These are phyloP conservation scores for Penicillium occitanis DNA, from an alignment of 2,329 filamentous ascomycete species.

Conservation along the genomic window DNA sequence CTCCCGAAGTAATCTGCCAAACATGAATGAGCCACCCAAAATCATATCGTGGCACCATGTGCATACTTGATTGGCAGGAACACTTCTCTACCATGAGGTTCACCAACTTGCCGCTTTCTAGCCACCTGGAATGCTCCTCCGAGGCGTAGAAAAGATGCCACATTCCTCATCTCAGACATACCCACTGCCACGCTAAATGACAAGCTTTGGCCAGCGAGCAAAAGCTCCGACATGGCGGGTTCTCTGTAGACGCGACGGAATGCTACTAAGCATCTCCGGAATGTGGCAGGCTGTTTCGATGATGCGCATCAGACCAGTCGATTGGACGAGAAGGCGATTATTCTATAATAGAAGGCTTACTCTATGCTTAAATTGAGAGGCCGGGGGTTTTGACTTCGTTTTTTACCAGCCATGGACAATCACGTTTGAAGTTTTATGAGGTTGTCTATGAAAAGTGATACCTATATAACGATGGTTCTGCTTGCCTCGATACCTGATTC, in stretches of 20 bases:
- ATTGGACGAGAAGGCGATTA: neutral
- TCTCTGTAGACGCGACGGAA: conserved; percentile 18
- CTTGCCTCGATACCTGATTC: neutral
- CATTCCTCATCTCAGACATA: neutral
- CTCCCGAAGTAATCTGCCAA: no score
- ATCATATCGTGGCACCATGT: neutral
- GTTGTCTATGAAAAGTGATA: neutral
- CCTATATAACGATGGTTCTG: neutral
- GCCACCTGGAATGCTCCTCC: neutral
- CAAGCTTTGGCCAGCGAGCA: neutral
- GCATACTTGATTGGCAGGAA: neutral
- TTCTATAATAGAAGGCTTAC: neutral
- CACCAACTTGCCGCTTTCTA: neutral
- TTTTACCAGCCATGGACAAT: conserved; percentile 15
- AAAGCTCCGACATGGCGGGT: conserved; percentile 5
- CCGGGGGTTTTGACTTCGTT: neutral
- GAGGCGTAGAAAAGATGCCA: neutral
- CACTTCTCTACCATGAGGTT: neutral
- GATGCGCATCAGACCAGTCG: neutral
- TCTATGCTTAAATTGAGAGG: conserved; percentile 5
- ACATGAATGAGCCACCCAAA: neutral
- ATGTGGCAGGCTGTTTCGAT: conserved; percentile 17
- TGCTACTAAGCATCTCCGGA: conserved; percentile 12
- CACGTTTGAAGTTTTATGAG: conserved; percentile 1
- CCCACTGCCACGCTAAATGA: neutral